Base-by-base conservation (phyloP, 768 basidiomycete genomes). In the Leccinum disarticulatum region DNA sequence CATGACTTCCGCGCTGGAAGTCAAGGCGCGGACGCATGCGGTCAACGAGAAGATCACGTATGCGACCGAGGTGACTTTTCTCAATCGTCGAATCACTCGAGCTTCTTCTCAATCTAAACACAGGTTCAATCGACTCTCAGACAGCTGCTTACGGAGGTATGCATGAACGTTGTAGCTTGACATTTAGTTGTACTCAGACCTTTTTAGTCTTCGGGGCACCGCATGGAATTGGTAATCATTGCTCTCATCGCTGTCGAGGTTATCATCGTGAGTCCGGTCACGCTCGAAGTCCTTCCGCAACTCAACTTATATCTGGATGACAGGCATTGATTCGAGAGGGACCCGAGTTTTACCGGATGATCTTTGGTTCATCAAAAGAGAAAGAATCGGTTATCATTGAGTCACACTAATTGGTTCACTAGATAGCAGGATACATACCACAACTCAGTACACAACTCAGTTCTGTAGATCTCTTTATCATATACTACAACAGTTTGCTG, bases 221-320 rank as follows among this genome's bases (percentile, higher is more conserved):
- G 90, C 2, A 95, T 98, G 90, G 96, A 98, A 75, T 79, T 96
- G 5, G 90, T 98, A 62, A 98, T 98, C 70, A 98, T 98, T 64
- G 81, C 85, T 1, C 87, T 98, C 52, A 97, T 98, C 68, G 92
- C 95, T 0, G 93, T 97, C 11, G 94, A 96, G 73, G 93, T 95
- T n/a, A 79, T 93, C 66, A 90, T 97, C 53, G 94, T 95, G 67
- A 70, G 87, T 77, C 35, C 30, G 49, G 7, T 19, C 17, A 36
- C 1, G 4, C 4, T 47, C 25, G 0, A 1, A 43, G 4, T 51
- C 27, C 2, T 3, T 52, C 30, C 7, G 15, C 22, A 7, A 17
- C 22, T 36, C 28, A 58, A 50, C 58, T 33, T 52, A n/a, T 59
- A 52, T 50, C 25, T 15, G 33, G 14, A 53, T 55, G 41, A 25